Percentiles rank a stretch among this genome's conserved stretches.
These are phyloP conservation scores for Vitis labrusca DNA, from an alignment of 164 flowering plant genomes.

Conservation along the genomic window DNA sequence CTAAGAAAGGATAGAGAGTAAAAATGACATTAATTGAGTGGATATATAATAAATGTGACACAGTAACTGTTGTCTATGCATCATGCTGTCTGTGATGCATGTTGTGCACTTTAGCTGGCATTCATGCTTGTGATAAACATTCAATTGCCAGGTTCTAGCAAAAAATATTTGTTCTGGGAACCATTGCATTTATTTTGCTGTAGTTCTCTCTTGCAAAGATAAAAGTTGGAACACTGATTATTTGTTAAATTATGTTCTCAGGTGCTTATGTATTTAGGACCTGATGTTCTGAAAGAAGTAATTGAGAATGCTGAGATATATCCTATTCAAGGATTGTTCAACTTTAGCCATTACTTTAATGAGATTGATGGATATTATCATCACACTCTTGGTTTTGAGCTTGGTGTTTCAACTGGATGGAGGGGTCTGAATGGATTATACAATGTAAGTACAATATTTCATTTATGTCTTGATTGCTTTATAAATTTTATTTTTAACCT, in stretches of 20 bases:
- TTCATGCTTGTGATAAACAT: too few relatives aligned
- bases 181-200: background rate
- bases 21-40: too few relatives aligned
- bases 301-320: conserved; percentile 80
- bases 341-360: conserved; percentile 64
- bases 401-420: conserved; percentile 96
- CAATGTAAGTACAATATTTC: conserved; percentile 48
- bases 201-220: background rate
- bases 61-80: too few relatives aligned
- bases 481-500: background rate
- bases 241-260: conserved; percentile 15
- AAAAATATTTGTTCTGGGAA: too few relatives aligned
- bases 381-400: conserved; percentile 56
- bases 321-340: conserved; percentile 83
- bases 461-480: background rate
- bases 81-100: too few relatives aligned
- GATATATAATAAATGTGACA: too few relatives aligned
- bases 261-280: conserved; percentile 84
- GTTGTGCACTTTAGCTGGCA: too few relatives aligned
- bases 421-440: conserved; percentile 55
- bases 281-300: conserved; percentile 56
- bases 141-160: too few relatives aligned
- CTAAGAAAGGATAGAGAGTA: background rate
- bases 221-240: background rate
- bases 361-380: conserved; percentile 90